Evolutionary conservation across 2,329 filamentous ascomycete species (phyloP).

Genomic region (Ophiostoma triangulosporum): DNA sequence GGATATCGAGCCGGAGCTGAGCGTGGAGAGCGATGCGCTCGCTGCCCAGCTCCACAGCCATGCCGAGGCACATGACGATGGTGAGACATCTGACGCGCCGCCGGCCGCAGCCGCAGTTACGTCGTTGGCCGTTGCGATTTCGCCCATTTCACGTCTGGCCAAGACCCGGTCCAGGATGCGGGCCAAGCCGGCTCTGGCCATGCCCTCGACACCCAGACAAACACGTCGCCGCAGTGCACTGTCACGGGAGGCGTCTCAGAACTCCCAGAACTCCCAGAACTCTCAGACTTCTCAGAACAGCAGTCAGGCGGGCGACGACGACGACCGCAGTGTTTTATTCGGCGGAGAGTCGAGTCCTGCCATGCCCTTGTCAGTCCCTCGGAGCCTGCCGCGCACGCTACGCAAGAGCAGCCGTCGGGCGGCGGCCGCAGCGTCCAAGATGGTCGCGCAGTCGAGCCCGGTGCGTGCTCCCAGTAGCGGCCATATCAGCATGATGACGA

Average conservation of each 20-base stretch:
- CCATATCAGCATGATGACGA: neutral
- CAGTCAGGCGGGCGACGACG: neutral
- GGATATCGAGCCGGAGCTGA: conserved; percentile 12
- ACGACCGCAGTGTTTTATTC: neutral
- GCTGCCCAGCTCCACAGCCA: neutral
- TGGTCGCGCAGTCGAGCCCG: conserved; percentile 10
- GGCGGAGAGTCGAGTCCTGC: neutral
- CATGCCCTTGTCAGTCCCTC: neutral
- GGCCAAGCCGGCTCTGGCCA: neutral
- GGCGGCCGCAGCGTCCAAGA: neutral
- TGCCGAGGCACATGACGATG: neutral
- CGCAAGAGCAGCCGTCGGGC: neutral
- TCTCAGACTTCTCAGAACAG: conserved; percentile 1
- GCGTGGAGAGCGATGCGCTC: neutral
- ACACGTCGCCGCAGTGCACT: conserved; percentile 6
- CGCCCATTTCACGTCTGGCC: neutral
- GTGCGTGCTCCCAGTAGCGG: neutral
- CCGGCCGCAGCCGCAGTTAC: neutral
- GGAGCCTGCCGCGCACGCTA: conserved; percentile 2
- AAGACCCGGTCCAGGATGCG: neutral
- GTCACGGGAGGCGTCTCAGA: neutral
- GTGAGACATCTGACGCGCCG: neutral
- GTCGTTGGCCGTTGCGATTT: neutral
- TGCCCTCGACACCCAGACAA: conserved; percentile 5
- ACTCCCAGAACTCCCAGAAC: neutral